These are phyloP conservation scores for Phytophthora melonis DNA, from an alignment of 352 stramenopile species.

Conservation along the genomic window DNA sequence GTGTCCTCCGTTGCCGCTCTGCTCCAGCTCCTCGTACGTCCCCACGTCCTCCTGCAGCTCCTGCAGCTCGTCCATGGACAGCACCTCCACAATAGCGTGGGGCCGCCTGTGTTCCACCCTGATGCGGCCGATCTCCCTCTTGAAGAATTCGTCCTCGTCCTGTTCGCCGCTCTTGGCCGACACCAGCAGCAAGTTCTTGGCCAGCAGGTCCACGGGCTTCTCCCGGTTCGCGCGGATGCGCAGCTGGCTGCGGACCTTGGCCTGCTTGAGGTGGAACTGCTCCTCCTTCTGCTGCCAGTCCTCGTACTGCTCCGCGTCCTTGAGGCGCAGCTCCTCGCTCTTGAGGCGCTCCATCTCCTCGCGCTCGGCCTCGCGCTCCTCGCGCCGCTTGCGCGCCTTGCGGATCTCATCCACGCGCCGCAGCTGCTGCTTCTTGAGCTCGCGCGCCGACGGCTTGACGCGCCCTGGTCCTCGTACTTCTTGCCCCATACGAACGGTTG, in stretches of 20 bases:
- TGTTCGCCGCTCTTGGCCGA: slow-evolving; percentile 67
- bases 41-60: slow-evolving; percentile 91
- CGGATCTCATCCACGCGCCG: slow-evolving; percentile 96
- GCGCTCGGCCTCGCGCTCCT: slow-evolving; percentile 90
- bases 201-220: slow-evolving; percentile 96
- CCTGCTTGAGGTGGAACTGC: slow-evolving; percentile 96
- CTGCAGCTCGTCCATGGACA: slow-evolving; percentile 82
- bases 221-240: slow-evolving; percentile 92
- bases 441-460: slow-evolving; percentile 46
- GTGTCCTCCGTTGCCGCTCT: slow-evolving; percentile 60
- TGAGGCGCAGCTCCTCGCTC: slow-evolving; percentile 95
- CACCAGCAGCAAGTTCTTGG: slow-evolving; percentile 99
- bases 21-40: slow-evolving; percentile 91
- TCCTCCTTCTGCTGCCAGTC: slow-evolving; percentile 99
- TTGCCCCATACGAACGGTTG: slow-evolving; percentile 98
- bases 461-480: slow-evolving; percentile 82
- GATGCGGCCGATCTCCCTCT: slow-evolving; percentile 52
- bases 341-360: slow-evolving; percentile 97
- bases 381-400: slow-evolving; percentile 92
- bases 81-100: slow-evolving; percentile 75
- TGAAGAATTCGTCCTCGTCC: slow-evolving; percentile 46
- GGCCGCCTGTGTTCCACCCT: slow-evolving; percentile 86
- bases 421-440: slow-evolving; percentile 78
- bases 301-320: slow-evolving; percentile 97
- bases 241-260: slow-evolving; percentile 91